These are phyloP conservation scores for Zygotorulaspora danielsina DNA, from an alignment of 805 yeast species.

Conservation along the genomic window DNA sequence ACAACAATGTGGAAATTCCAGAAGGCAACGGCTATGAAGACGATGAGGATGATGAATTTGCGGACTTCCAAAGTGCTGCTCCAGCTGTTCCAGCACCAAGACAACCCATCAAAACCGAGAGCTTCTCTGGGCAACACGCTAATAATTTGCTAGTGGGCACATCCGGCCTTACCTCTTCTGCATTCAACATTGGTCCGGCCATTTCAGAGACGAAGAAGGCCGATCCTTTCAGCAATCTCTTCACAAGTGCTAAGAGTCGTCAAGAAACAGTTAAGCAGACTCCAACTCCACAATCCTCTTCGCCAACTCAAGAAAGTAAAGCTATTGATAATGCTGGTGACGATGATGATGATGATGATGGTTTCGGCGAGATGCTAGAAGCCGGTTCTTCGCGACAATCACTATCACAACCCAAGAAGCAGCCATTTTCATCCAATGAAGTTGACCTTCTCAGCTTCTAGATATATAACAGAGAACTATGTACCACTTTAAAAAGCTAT, in stretches of 20 bases:
- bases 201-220: slow-evolving; percentile 41
- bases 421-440: slow-evolving; percentile 19
- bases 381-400: slow-evolving; percentile 12
- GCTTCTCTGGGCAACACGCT: too few relatives aligned
- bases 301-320: neutral
- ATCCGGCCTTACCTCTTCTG: slow-evolving; percentile 24
- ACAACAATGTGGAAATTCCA: slow-evolving; percentile 38
- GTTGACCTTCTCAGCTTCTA: slow-evolving; percentile 33
- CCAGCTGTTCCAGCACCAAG: slow-evolving; percentile 37
- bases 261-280: slow-evolving; percentile 22
- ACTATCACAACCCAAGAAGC: neutral
- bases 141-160: slow-evolving; percentile 5
- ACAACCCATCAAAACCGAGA: too few relatives aligned
- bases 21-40: slow-evolving; percentile 31
- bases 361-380: slow-evolving; percentile 35
- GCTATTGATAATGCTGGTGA: slow-evolving; percentile 11
- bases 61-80: slow-evolving; percentile 71
- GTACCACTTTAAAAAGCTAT: too few relatives aligned
- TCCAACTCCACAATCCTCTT: neutral
- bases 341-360: slow-evolving; percentile 31
- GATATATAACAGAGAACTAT: slow-evolving; percentile 6
- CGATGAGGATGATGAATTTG: slow-evolving; percentile 71
- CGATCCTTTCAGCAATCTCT: slow-evolving; percentile 72
- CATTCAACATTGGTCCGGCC: slow-evolving; percentile 31
- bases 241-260: slow-evolving; percentile 57